phyloP scores from a whole-genome alignment of 2,329 filamentous ascomycete species.

The Talaromyces pinophilus region DNA sequence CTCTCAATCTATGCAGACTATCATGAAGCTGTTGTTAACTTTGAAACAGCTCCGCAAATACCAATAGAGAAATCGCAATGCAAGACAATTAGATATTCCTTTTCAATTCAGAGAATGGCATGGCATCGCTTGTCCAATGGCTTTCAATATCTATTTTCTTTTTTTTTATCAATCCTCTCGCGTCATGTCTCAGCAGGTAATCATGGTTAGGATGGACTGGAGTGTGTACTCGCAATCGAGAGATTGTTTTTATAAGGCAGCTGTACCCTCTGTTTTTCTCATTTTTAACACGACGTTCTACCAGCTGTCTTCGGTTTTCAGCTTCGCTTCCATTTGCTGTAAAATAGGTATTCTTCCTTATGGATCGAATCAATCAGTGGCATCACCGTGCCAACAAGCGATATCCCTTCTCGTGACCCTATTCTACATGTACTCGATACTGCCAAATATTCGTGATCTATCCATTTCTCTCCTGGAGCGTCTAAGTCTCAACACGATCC shows the following conservation, averaged over 20 bases:
- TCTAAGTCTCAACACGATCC: background rate
- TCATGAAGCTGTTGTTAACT: conserved; percentile 9
- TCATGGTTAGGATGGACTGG: background rate
- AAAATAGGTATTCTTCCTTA: background rate
- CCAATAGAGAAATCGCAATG: conserved; percentile 23
- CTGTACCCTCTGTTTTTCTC: background rate
- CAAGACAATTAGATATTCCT: background rate
- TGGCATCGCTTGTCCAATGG: background rate
- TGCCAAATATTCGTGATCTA: background rate
- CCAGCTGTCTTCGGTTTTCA: background rate
- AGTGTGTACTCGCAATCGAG: background rate
- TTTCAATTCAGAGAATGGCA: background rate
- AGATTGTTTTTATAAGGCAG: background rate
- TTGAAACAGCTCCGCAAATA: conserved; percentile 39
- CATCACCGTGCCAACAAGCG: background rate
- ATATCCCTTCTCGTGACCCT: background rate
- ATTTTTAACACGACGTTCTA: no score
- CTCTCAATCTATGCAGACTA: background rate
- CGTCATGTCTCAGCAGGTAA: background rate
- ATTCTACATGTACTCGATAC: background rate
- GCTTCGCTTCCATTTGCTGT: conserved; percentile 3
- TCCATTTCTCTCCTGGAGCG: background rate
- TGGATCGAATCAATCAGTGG: background rate
- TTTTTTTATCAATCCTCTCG: background rate
- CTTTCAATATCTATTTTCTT: background rate